A percentile compares a stretch with the other conserved stretches of the same genome.
Evolutionary conservation across 192 early-diverging fungal species (phyloP).

Genomic region (Radiomyces spectabilis): DNA sequence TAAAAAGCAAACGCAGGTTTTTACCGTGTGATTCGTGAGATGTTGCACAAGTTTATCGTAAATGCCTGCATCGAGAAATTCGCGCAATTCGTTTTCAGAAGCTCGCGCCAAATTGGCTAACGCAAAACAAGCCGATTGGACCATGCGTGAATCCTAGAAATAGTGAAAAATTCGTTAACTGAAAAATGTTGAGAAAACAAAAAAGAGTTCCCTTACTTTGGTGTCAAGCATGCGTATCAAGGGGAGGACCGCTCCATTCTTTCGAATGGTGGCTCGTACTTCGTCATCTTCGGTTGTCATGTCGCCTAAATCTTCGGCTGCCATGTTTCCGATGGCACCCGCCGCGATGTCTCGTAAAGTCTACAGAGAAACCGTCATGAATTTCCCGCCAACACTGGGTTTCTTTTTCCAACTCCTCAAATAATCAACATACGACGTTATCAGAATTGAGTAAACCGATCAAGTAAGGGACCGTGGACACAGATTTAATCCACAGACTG

Average conservation of each 20-base stretch:
- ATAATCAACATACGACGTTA: not conserved
- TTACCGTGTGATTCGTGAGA: slow-evolving; percentile 31
- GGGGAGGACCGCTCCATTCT: slow-evolving; percentile 66
- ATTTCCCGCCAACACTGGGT: not conserved
- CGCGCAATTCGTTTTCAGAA: slow-evolving; percentile 45
- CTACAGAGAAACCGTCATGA: slow-evolving; percentile 4
- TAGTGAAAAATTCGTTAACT: too few species aligned
- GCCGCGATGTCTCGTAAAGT: slow-evolving; percentile 83
- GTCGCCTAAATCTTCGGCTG: slow-evolving; percentile 43
- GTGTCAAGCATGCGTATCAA: slow-evolving; percentile 66
- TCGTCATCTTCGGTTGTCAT: slow-evolving; percentile 51
- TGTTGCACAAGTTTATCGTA: slow-evolving; percentile 39
- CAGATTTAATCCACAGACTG: slow-evolving; percentile 17
- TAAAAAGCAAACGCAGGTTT: not conserved
- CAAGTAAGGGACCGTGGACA: slow-evolving; percentile 16
- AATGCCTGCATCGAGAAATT: slow-evolving; percentile 41
- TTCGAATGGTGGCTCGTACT: slow-evolving; percentile 67
- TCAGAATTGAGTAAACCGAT: slow-evolving; percentile 12
- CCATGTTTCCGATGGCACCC: slow-evolving; percentile 93
- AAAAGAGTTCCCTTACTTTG: slow-evolving; percentile 24
- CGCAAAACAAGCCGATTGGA: slow-evolving; percentile 69
- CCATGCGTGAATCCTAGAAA: slow-evolving; percentile 32
- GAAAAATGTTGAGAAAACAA: too few species aligned
- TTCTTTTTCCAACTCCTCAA: not conserved
- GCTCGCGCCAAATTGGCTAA: slow-evolving; percentile 63